A percentile compares a stretch with the other conserved stretches of the same genome.
Evolutionary conservation across 2,329 filamentous ascomycete species (phyloP).

Genomic region (Beauveria asiatica): DNA sequence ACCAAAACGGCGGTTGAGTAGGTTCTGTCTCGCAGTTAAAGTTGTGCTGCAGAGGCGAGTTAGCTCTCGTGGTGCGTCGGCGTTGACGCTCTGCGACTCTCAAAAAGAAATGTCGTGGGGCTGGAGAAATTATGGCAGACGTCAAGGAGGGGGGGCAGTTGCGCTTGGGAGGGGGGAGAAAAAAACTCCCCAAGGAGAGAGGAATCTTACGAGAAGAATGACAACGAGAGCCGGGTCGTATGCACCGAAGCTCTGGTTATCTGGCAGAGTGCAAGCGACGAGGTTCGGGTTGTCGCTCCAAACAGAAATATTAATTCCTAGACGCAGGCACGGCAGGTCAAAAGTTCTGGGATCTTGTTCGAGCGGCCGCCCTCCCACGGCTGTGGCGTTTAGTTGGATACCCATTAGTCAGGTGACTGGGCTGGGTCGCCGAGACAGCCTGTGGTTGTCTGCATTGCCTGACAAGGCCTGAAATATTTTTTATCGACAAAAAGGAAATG

Average conservation of each 20-base stretch:
- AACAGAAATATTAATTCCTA: neutral
- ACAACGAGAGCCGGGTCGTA: constrained; percentile 3
- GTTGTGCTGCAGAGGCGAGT: neutral
- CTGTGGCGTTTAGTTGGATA: constrained; percentile 11
- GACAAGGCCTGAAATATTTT: neutral
- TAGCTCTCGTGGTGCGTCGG: neutral
- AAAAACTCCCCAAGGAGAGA: neutral
- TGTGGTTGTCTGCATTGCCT: neutral
- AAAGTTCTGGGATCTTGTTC: constrained; percentile 10
- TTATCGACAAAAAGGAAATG: neutral
- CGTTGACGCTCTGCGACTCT: neutral
- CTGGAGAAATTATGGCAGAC: constrained; percentile 8
- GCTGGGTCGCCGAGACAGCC: neutral
- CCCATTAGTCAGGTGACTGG: constrained; percentile 12
- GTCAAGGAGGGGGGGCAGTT: constrained; percentile 6
- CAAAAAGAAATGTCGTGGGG: constrained; percentile 9
- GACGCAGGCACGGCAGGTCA: neutral
- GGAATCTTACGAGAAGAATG: constrained; percentile 6
- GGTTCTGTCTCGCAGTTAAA: neutral
- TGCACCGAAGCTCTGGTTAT: neutral
- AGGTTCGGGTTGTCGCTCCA: neutral
- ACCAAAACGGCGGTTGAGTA: neutral
- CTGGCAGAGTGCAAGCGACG: neutral
- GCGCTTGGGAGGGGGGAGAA: neutral
- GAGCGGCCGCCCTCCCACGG: constrained; percentile 10